Conservation (phyloP, 2,329 filamentous ascomycete species). For the Diaporthe capsici region DNA sequence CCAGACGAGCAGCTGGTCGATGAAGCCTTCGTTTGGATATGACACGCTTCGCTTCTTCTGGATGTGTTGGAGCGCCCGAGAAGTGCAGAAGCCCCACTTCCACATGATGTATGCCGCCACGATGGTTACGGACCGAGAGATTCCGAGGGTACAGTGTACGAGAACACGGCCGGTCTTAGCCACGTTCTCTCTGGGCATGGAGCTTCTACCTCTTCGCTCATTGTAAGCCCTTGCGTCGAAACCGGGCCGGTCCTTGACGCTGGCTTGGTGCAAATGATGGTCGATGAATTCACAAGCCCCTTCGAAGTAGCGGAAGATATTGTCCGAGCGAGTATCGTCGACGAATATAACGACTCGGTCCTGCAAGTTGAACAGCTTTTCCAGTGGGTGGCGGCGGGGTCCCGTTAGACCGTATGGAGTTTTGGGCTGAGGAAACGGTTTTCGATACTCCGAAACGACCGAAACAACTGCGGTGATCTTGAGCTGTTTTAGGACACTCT, state of each 20-base stretch:
- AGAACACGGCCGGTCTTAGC: conserved; percentile 36
- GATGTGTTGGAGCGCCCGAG: conserved; percentile 36
- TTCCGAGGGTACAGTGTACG: conserved; percentile 48
- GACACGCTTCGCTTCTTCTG: conserved; percentile 38
- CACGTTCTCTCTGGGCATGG: too few species aligned
- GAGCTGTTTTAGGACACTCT: conserved; percentile 36
- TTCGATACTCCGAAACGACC: neutral
- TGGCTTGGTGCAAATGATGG: neutral
- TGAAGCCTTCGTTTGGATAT: conserved; percentile 44
- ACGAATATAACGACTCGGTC: conserved; percentile 41
- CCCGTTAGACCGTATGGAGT: neutral
- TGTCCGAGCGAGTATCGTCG: conserved; percentile 34
- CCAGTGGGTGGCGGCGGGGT: conserved; percentile 21
- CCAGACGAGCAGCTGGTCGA: conserved; percentile 46
- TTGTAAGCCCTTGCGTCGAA: neutral
- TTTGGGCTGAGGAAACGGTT: neutral
- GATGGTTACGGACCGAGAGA: conserved; percentile 44
- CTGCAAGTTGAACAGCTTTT: conserved; percentile 33
- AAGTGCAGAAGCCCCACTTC: conserved; percentile 29
- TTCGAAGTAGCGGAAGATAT: conserved; percentile 39
- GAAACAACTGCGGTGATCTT: conserved; percentile 45
- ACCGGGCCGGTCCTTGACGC: neutral
- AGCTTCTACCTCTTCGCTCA: neutral
- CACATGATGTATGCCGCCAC: conserved; percentile 47
- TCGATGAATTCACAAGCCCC: conserved; percentile 45